These are phyloP conservation scores for Evernia prunastri DNA, from an alignment of 495 filamentous ascomycete species.

Conservation along the genomic window DNA sequence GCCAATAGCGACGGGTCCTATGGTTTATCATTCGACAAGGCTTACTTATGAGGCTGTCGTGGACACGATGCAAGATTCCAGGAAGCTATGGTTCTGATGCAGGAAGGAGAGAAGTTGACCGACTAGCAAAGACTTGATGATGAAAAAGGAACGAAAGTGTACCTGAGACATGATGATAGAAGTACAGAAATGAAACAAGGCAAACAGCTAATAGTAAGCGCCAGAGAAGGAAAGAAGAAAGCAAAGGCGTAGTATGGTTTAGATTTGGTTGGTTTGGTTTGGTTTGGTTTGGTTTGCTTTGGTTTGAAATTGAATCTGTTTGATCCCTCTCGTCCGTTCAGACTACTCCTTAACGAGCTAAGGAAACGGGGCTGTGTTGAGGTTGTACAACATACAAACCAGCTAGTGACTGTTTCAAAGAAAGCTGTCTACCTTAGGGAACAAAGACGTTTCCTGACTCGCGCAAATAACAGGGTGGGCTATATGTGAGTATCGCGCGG, in stretches of 20 bases:
- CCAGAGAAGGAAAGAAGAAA: neutral
- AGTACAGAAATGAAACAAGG: neutral
- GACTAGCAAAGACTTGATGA: neutral
- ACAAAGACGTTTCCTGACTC: neutral
- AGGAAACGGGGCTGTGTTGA: conserved; percentile 7
- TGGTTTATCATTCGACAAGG: neutral
- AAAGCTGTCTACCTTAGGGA: too few species aligned
- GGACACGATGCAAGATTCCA: neutral
- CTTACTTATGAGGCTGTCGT: neutral
- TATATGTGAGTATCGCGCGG: too few species aligned
- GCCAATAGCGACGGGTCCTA: neutral
- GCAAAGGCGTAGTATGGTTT: neutral
- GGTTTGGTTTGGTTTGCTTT: neutral
- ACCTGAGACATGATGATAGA: neutral
- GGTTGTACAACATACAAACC: neutral
- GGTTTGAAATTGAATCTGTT: too few species aligned
- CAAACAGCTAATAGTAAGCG: neutral
- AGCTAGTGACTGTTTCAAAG: neutral
- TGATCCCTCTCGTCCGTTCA: neutral
- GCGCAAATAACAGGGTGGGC: neutral
- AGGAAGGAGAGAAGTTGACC: neutral
- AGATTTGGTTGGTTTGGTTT: neutral
- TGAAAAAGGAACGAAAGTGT: neutral
- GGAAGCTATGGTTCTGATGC: neutral
- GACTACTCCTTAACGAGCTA: neutral